A percentile compares a stretch with the other conserved stretches of the same genome.
Evolutionary conservation across 164 flowering plant species (phyloP).

Genomic region (Macadamia integrifolia): DNA sequence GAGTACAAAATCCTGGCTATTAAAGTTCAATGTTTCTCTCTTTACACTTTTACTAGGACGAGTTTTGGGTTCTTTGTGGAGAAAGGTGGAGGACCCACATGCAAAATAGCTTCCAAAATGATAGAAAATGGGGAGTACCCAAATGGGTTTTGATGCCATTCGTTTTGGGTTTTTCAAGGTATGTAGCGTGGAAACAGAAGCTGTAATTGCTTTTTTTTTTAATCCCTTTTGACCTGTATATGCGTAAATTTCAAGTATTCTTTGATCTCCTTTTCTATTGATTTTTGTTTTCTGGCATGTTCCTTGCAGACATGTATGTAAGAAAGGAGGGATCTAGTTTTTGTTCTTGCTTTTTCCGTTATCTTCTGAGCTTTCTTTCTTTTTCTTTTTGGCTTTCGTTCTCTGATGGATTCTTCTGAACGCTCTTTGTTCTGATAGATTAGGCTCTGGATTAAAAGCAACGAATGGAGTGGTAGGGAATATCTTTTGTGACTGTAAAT

Average conservation of each 20-base stretch:
- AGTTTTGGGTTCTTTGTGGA: slow-evolving; percentile 1
- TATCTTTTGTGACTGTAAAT: slow-evolving; percentile 10
- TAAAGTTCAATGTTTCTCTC: background rate
- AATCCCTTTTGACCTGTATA: slow-evolving; percentile 19
- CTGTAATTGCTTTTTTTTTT: slow-evolving; percentile 8
- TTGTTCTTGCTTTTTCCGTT: background rate
- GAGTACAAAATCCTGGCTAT: background rate
- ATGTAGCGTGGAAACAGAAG: slow-evolving; percentile 2
- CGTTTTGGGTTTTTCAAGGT: slow-evolving; percentile 18
- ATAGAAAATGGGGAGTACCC: slow-evolving; percentile 16
- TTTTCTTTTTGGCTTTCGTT: too few species aligned
- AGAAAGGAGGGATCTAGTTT: slow-evolving; percentile 9
- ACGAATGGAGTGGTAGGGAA: slow-evolving; percentile 5
- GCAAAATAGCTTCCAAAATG: slow-evolving; percentile 5
- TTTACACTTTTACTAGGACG: slow-evolving; percentile 3
- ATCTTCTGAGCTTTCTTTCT: slow-evolving; percentile 1
- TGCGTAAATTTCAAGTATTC: slow-evolving; percentile 20
- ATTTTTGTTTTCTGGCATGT: slow-evolving; percentile 6
- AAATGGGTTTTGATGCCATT: slow-evolving; percentile 26
- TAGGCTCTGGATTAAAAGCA: background rate
- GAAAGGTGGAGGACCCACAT: slow-evolving; percentile 19
- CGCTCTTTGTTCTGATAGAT: slow-evolving; percentile 3
- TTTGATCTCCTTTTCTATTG: slow-evolving; percentile 3
- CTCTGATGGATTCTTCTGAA: slow-evolving; percentile 12
- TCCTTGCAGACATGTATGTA: slow-evolving; percentile 3